Evolutionary conservation across 2,329 filamentous ascomycete genomes (phyloP), one percentile per base, ranked within the genome.

Genomic region (Fusarium annulatum): DNA sequence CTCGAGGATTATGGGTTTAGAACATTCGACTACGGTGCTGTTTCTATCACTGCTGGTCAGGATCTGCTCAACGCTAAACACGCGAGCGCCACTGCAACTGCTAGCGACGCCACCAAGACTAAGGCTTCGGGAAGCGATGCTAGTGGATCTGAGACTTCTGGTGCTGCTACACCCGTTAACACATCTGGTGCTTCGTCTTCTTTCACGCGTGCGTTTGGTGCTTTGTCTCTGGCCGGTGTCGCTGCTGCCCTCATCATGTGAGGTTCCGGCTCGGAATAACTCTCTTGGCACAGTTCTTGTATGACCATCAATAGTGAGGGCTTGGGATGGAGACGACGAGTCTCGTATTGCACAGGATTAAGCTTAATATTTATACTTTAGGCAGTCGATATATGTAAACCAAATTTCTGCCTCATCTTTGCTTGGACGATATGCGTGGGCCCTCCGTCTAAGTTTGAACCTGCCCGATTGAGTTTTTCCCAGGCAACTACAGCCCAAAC

Each of bases 31-130:
- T 55, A 56, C 8, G 42, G 26, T 15, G 56, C 57, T 43, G 53
- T 68, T 19, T 28, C 48, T 0, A 43, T 69, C 57, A 69, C 64
- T 19, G 64, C 65, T 33, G 65, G 65, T n/a, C 30, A 51, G 21
- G 64, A 69, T 15, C 39, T 69, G 8, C 66, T 69, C 18, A 23
- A 43, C 21, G 64, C 66, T 15, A 69, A 63, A 30, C 66, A 64
- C n/a, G 62, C 66, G 57, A 42, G 49, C 48, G 48, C 43, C 16
- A 49, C 53, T n/a, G 43, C 48, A 0, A 69, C 64, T 16, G 49
- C 41, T 43, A 57, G 36, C 42, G 55, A 60, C 14, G 61, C 61
- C 26, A 63, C 52, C 41, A 45, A 41, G 41, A 59, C 60, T 6
- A 45, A 39, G 23, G 34, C 21, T 14, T 43, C 51, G 21, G 38